Conservation (phyloP, 148 eudicot species). For the Pharnaceum exiguum region DNA sequence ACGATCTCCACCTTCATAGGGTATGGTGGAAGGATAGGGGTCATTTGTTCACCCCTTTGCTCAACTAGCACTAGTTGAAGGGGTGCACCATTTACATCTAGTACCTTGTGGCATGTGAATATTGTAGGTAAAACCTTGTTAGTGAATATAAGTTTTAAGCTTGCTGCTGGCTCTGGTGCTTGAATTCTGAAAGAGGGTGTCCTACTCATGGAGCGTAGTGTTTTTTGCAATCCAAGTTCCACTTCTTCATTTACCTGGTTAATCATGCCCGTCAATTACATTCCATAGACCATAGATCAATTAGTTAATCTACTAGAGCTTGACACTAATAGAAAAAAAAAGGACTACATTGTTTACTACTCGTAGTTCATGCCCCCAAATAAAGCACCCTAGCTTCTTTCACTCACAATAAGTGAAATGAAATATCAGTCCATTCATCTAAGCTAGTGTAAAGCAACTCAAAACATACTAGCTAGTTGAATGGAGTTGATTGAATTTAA, state of each 20-base stretch:
- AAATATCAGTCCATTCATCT: too few species aligned
- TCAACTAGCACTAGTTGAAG: slow-evolving; percentile 40
- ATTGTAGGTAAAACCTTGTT: slow-evolving; percentile 25
- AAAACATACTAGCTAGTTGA: too few species aligned
- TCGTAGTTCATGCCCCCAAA: too few species aligned
- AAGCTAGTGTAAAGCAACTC: too few species aligned
- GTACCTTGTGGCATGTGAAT: slow-evolving; percentile 48
- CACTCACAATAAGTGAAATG: too few species aligned
- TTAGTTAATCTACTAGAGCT: too few species aligned
- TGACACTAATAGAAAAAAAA: too few species aligned
- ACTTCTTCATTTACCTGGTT: slow-evolving; percentile 63
- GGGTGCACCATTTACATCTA: slow-evolving; percentile 29
- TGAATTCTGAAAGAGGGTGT: slow-evolving; percentile 38
- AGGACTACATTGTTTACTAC: too few species aligned
- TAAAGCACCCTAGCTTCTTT: too few species aligned
- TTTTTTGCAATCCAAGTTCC: slow-evolving; percentile 35
- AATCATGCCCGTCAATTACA: background rate
- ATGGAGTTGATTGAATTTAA: too few species aligned
- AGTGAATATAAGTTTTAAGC: slow-evolving; percentile 31
- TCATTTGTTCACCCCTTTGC: slow-evolving; percentile 13
- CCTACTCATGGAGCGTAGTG: slow-evolving; percentile 22
- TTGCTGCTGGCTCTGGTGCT: slow-evolving; percentile 37
- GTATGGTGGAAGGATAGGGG: slow-evolving; percentile 17
- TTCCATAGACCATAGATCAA: too few species aligned
- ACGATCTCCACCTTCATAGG: slow-evolving; percentile 55